Conservation (phyloP, 306 rosid species). For the Dicorynia guianensis region DNA sequence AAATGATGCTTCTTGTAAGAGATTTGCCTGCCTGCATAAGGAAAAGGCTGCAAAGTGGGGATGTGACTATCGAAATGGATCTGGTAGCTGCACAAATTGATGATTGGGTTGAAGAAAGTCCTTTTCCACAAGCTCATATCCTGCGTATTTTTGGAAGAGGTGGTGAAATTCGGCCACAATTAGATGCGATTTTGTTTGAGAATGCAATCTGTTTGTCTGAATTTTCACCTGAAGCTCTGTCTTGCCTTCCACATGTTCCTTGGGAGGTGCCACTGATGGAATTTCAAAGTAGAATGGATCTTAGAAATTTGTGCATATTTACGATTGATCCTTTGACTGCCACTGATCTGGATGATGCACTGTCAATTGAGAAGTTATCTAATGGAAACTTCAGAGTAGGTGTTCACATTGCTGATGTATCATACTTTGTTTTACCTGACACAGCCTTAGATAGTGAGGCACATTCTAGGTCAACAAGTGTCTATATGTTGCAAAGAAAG, state of each 20-base stretch:
- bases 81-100: slow-evolving; percentile 73
- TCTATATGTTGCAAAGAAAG: slow-evolving; percentile 68
- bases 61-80: slow-evolving; percentile 69
- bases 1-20: slow-evolving; percentile 58
- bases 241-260: slow-evolving; percentile 65
- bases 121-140: slow-evolving; percentile 66
- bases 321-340: slow-evolving; percentile 90
- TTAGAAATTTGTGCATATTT: slow-evolving; percentile 76
- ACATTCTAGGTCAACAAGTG: slow-evolving; percentile 76
- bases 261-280: slow-evolving; percentile 84
- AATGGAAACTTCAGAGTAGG: slow-evolving; percentile 82
- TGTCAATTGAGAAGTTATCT: slow-evolving; percentile 75
- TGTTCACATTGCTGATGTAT: slow-evolving; percentile 83
- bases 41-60: slow-evolving; percentile 67
- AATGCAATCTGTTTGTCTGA: slow-evolving; percentile 68
- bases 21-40: slow-evolving; percentile 65
- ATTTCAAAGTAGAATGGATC: slow-evolving; percentile 67
- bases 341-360: slow-evolving; percentile 92
- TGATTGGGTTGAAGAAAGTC: slow-evolving; percentile 75
- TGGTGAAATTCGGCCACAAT: slow-evolving; percentile 65
- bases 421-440: slow-evolving; percentile 81
- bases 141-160: slow-evolving; percentile 74
- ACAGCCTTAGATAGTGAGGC: slow-evolving; percentile 78
- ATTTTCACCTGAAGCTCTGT: slow-evolving; percentile 67
- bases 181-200: slow-evolving; percentile 80